These are phyloP conservation scores for Plasmodium inui DNA, from an alignment of 169 alveolate species.

Conservation along the genomic window DNA sequence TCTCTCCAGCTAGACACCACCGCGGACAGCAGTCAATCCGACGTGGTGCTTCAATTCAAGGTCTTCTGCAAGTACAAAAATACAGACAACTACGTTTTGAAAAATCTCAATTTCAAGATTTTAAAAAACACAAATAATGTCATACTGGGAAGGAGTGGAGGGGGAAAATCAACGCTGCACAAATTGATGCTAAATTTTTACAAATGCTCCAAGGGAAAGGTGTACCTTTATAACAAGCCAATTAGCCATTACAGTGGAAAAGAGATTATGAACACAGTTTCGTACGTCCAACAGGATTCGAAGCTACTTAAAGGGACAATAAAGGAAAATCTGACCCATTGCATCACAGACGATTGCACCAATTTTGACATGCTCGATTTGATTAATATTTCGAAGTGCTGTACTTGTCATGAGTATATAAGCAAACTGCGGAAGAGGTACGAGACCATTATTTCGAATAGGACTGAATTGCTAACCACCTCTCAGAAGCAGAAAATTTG, in stretches of 20 bases:
- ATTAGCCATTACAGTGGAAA: slow-evolving; percentile 10
- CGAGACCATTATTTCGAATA: slow-evolving; percentile 21
- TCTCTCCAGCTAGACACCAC: not conserved
- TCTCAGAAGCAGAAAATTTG: slow-evolving; percentile 89
- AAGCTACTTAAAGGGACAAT: slow-evolving; percentile 46
- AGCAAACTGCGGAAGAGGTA: slow-evolving; percentile 58
- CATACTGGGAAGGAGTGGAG: slow-evolving; percentile 58
- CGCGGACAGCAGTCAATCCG: not conserved
- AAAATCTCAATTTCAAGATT: slow-evolving; percentile 51
- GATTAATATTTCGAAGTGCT: slow-evolving; percentile 38
- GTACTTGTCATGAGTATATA: slow-evolving; percentile 57
- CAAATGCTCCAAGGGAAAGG: slow-evolving; percentile 44
- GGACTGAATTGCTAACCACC: slow-evolving; percentile 78
- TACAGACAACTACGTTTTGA: slow-evolving; percentile 11
- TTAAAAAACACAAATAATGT: slow-evolving; percentile 34
- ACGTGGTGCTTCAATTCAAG: slow-evolving; percentile 14
- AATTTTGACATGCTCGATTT: slow-evolving; percentile 57
- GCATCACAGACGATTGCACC: slow-evolving; percentile 5
- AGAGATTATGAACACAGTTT: slow-evolving; percentile 16
- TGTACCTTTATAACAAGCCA: slow-evolving; percentile 40
- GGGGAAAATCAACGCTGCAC: slow-evolving; percentile 42
- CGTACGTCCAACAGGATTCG: slow-evolving; percentile 51
- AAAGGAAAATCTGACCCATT: slow-evolving; percentile 42
- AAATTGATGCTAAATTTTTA: slow-evolving; percentile 49
- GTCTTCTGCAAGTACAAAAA: slow-evolving; percentile 30